These are phyloP conservation scores for Capniomyces stellatus DNA, from an alignment of 371 early-diverging fungal species.

Conservation along the genomic window DNA sequence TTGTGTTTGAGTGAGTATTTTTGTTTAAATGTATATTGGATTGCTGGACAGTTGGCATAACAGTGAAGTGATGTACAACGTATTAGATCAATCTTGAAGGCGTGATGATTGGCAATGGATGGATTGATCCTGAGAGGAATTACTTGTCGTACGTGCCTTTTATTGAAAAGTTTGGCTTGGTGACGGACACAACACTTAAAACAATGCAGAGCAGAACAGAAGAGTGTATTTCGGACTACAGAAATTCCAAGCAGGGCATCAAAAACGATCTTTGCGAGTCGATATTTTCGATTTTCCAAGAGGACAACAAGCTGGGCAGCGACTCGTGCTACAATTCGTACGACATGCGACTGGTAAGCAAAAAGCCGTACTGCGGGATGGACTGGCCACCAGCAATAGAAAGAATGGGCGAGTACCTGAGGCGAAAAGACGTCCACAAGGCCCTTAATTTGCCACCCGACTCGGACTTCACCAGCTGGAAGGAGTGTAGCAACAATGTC, in stretches of 20 bases:
- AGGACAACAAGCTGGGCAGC: slow-evolving; percentile 6
- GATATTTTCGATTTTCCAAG: slow-evolving; percentile 10
- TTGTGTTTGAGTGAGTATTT: too few relatives aligned
- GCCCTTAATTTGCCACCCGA: slow-evolving; percentile 19
- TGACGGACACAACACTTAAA: slow-evolving; percentile 1
- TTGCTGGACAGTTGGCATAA: too few relatives aligned
- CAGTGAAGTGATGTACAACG: slow-evolving; percentile 7
- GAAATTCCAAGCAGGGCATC: slow-evolving; percentile 13
- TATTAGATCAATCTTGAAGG: slow-evolving; percentile 15
- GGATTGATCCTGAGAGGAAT: slow-evolving; percentile 21
- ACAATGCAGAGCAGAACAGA: slow-evolving; percentile 9
- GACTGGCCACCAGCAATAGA: slow-evolving; percentile 25
- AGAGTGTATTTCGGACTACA: slow-evolving; percentile 12
- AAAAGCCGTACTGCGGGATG: slow-evolving; percentile 24
- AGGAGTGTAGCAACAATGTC: slow-evolving; percentile 20
- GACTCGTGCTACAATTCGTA: slow-evolving; percentile 24
- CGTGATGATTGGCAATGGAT: slow-evolving; percentile 28
- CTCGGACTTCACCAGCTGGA: slow-evolving; percentile 4
- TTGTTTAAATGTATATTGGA: too few relatives aligned
- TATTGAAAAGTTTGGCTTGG: slow-evolving; percentile 5
- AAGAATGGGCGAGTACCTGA: slow-evolving; percentile 16
- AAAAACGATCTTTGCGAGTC: slow-evolving; percentile 17
- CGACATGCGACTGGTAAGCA: slow-evolving; percentile 18
- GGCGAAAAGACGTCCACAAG: slow-evolving; percentile 20
- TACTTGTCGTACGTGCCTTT: slow-evolving; percentile 20